Evolutionary conservation across 257 asterid genomes (phyloP), one percentile per base, ranked within the genome.

Genomic region (Haberlea rhodopensis): DNA sequence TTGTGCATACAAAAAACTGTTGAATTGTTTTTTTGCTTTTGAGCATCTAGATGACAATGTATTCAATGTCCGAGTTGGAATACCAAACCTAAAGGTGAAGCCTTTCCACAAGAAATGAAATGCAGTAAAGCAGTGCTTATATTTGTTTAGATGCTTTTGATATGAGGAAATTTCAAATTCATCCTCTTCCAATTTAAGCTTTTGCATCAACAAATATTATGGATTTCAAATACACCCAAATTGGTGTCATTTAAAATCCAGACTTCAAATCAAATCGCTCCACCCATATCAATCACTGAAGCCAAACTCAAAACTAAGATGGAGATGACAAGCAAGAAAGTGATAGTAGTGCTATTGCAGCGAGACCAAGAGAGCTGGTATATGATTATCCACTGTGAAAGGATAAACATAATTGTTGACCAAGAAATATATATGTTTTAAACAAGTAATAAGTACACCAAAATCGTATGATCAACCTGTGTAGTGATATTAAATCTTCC

Each of bases 311-410:
- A 71, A 64, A 48, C 13, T 51, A 32, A 11, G 55, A 9, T n/a
- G n/a, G n/a, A n/a, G n/a, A n/a, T n/a, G n/a, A n/a, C n/a, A n/a
- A n/a, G n/a, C n/a, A n/a, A n/a, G n/a, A n/a, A n/a, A n/a, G n/a
- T n/a, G n/a, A n/a, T 40, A 54, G 67, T 11, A 21, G 10, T 21
- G 55, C 63, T 13, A 43, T 26, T 60, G 51, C 54, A 26, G 18
- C 8, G 55, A 54, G 22, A 51, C 55, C 27, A n/a, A 26, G 25
- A 61, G 31, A 57, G 6, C 53, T 3, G 11, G 18, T 20, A 16
- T 15, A 10, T n/a, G 16, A 58, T 48, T 31, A 32, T 10, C 27
- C 15, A 29, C 28, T 37, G 27, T 20, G n/a, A 5, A 65, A 26
- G 18, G 49, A 48, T 18, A 29, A 19, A 59, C 10, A 26, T 3